phyloP scores from a whole-genome alignment of 2,329 filamentous ascomycete species.

The Ophiognomonia clavigignenti-juglandacearum region DNA sequence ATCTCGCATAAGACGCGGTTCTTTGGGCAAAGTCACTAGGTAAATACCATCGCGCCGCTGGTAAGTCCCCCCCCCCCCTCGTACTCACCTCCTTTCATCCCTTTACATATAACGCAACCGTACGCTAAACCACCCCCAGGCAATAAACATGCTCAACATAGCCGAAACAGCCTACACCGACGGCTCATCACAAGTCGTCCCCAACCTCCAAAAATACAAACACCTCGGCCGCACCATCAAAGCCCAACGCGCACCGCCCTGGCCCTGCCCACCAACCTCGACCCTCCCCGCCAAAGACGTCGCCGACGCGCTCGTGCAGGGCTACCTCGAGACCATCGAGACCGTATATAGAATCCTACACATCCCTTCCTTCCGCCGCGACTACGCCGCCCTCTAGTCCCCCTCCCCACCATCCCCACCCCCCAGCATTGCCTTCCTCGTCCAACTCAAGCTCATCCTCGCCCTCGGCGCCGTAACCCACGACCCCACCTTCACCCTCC shows the following conservation, averaged over 20 bases:
- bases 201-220: slow-evolving; percentile 35
- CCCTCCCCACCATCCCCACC: too few relatives aligned
- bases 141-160: neutral
- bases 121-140: neutral
- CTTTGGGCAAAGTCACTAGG: slow-evolving; percentile 15
- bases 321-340: slow-evolving; percentile 53
- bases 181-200: slow-evolving; percentile 14
- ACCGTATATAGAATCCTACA: slow-evolving; percentile 54
- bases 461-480: slow-evolving; percentile 45
- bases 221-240: slow-evolving; percentile 36
- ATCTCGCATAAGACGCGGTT: slow-evolving; percentile 15
- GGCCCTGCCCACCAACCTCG: slow-evolving; percentile 25
- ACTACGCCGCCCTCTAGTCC: slow-evolving; percentile 47
- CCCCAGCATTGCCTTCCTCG: slow-evolving; percentile 39
- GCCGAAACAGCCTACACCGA: too few relatives aligned
- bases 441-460: slow-evolving; percentile 51
- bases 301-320: slow-evolving; percentile 45
- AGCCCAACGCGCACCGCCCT: slow-evolving; percentile 31
- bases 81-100: too few relatives aligned
- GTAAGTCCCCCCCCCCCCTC: too few relatives aligned
- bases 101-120: too few relatives aligned
- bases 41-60: neutral
- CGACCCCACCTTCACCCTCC: slow-evolving; percentile 39
- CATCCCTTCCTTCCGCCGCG: slow-evolving; percentile 48
- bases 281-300: slow-evolving; percentile 34